These are phyloP conservation scores for Talaromyces nanjingensis DNA, from an alignment of 495 filamentous ascomycete genomes.

Conservation along the genomic window DNA sequence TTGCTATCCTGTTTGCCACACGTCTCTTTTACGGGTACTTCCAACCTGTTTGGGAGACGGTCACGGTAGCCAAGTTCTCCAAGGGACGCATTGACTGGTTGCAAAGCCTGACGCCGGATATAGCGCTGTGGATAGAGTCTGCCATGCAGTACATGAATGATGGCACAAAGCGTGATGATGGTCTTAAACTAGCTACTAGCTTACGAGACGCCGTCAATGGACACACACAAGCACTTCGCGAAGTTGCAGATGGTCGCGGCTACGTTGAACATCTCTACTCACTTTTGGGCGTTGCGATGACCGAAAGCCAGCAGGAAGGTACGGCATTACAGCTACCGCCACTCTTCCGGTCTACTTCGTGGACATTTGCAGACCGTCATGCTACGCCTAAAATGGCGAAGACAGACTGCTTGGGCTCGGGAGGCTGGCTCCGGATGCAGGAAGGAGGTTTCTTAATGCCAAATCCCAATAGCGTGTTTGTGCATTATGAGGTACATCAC, in stretches of 20 bases:
- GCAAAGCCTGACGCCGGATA: constrained; percentile 7
- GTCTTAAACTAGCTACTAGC: background rate
- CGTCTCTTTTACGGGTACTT: constrained; percentile 8
- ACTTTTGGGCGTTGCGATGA: background rate
- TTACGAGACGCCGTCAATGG: background rate
- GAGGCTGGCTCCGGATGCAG: background rate
- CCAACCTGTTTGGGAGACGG: constrained; percentile 22
- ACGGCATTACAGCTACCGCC: background rate
- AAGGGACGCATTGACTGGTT: constrained; percentile 21
- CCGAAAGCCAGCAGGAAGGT: background rate
- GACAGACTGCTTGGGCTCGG: background rate
- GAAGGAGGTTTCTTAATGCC: background rate
- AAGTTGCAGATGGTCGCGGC: background rate
- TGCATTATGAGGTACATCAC: background rate
- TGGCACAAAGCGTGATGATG: background rate
- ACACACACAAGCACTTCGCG: background rate
- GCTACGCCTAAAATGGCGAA: background rate
- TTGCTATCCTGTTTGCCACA: constrained; percentile 10
- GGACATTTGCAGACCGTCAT: background rate
- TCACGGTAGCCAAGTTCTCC: constrained; percentile 19
- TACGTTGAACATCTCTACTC: background rate
- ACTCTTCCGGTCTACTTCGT: background rate
- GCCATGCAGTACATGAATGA: background rate
- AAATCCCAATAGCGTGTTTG: background rate
- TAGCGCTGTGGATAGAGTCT: background rate